These are phyloP conservation scores for Scenedesmus sp. DNA, from an alignment of 163 green algal species.

Conservation along the genomic window DNA sequence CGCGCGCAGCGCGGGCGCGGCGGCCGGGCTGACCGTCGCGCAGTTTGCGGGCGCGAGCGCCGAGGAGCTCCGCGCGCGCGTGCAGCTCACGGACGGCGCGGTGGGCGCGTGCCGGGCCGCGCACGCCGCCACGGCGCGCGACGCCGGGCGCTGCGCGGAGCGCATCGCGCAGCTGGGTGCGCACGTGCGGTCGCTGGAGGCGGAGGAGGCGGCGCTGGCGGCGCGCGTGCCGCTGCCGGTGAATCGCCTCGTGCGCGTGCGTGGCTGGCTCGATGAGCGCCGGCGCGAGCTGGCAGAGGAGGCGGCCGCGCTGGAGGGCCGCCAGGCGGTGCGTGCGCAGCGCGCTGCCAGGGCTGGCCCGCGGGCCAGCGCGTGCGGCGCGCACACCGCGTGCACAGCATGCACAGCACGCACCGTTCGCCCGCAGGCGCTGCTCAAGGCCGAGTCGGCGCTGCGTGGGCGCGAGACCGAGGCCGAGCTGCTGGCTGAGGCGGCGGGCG, in stretches of 20 bases:
- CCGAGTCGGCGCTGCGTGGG: slow-evolving; percentile 30
- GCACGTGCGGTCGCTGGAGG: not conserved
- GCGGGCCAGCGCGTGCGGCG: too few relatives aligned
- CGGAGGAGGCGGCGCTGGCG: slow-evolving; percentile 26
- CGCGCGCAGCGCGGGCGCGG: too few relatives aligned
- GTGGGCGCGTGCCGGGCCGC: slow-evolving; percentile 12
- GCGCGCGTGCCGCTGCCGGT: slow-evolving; percentile 27
- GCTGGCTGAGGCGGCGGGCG: slow-evolving; percentile 28
- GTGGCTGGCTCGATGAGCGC: slow-evolving; percentile 16
- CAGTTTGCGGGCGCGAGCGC: slow-evolving; percentile 19
- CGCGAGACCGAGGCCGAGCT: slow-evolving; percentile 27
- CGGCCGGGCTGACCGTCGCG: not conserved
- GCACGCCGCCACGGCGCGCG: too few relatives aligned
- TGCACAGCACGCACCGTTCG: not conserved
- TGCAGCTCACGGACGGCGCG: slow-evolving; percentile 24
- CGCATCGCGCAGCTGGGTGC: too few relatives aligned
- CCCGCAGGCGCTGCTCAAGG: slow-evolving; percentile 39
- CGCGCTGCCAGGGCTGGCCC: too few relatives aligned
- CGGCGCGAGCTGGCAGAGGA: not conserved
- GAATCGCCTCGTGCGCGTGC: slow-evolving; percentile 17
- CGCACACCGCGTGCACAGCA: too few relatives aligned
- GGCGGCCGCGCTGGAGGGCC: slow-evolving; percentile 25
- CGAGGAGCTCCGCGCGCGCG: slow-evolving; percentile 11
- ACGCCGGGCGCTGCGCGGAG: too few relatives aligned
- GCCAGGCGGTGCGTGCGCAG: slow-evolving; percentile 19